A percentile compares a stretch with the other conserved stretches of the same genome.
These are phyloP conservation scores for Boletus mariae DNA, from an alignment of 1,284 basidiomycete species.

Conservation along the genomic window DNA sequence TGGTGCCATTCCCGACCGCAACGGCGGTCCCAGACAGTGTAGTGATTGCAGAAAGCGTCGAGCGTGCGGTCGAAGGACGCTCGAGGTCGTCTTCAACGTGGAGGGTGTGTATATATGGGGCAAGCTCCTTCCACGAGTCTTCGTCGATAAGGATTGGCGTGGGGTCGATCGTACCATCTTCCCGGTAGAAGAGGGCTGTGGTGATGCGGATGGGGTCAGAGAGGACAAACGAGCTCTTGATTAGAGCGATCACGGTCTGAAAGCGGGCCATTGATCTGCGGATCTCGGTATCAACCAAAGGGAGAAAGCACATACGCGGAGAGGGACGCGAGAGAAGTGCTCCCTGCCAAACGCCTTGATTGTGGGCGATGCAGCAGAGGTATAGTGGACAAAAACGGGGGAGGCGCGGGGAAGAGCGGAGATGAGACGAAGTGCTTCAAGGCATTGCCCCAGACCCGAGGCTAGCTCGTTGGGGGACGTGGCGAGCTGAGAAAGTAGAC, in stretches of 20 bases:
- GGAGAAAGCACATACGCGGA: constrained; percentile 20
- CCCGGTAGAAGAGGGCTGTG: constrained; percentile 27
- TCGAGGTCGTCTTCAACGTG: constrained; percentile 30
- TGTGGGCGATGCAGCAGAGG: constrained; percentile 11
- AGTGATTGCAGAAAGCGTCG: constrained; percentile 2
- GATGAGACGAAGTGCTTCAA: constrained; percentile 32
- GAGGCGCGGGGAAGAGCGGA: constrained; percentile 29
- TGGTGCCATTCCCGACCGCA: background rate
- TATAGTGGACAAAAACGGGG: constrained; percentile 27
- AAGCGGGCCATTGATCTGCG: background rate
- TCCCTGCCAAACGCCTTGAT: constrained; percentile 32
- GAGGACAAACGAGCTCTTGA: constrained; percentile 27
- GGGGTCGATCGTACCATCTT: constrained; percentile 28
- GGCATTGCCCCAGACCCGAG: constrained; percentile 30
- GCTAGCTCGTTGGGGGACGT: constrained; percentile 32
- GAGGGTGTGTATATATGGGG: constrained; percentile 30
- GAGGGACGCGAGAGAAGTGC: constrained; percentile 31
- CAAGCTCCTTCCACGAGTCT: constrained; percentile 34
- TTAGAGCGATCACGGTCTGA: constrained; percentile 26
- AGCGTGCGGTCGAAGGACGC: constrained; percentile 11
- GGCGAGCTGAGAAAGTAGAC: constrained; percentile 29
- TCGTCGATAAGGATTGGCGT: constrained; percentile 25
- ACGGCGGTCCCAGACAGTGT: background rate
- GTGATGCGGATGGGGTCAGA: constrained; percentile 19
- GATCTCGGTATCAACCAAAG: background rate